A percentile compares a stretch with the other conserved stretches of the same genome.
phyloP scores from a whole-genome alignment of 306 rosid species.

The Cicer cuneatum region DNA sequence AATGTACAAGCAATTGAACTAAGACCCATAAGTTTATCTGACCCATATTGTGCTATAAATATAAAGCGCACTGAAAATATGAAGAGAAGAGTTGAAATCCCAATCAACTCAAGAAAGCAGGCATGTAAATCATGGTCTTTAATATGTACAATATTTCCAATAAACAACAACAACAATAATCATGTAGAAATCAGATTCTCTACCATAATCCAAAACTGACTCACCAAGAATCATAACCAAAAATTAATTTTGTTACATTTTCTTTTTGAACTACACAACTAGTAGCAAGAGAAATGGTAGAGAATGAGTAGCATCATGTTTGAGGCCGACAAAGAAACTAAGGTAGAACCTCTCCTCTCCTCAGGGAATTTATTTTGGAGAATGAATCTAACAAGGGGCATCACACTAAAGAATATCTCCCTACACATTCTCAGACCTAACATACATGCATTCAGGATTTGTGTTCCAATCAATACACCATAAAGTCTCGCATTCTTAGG shows the following conservation, averaged over 20 bases:
- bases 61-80: conserved; percentile 19
- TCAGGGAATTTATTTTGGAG: not conserved
- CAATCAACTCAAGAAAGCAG: not conserved
- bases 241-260: not conserved
- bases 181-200: conserved; percentile 24
- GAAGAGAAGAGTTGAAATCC: conserved; percentile 12
- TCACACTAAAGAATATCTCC: not conserved
- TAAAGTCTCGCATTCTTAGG: no score
- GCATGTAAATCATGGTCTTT: not conserved
- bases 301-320: not conserved
- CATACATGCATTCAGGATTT: not conserved
- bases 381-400: not conserved
- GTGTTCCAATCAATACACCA: no score
- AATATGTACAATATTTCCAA: not conserved
- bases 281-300: no score
- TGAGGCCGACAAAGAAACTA: not conserved
- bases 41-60: not conserved
- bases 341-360: not conserved
- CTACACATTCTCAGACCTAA: not conserved
- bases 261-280: not conserved
- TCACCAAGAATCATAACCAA: conserved; percentile 18
- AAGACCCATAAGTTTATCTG: not conserved
- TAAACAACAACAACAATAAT: conserved; percentile 15
- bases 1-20: not conserved
- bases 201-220: not conserved